phyloP scores from a whole-genome alignment of 176 grass and related monocot genomes.

The Eremochloa ophiuroides region DNA sequence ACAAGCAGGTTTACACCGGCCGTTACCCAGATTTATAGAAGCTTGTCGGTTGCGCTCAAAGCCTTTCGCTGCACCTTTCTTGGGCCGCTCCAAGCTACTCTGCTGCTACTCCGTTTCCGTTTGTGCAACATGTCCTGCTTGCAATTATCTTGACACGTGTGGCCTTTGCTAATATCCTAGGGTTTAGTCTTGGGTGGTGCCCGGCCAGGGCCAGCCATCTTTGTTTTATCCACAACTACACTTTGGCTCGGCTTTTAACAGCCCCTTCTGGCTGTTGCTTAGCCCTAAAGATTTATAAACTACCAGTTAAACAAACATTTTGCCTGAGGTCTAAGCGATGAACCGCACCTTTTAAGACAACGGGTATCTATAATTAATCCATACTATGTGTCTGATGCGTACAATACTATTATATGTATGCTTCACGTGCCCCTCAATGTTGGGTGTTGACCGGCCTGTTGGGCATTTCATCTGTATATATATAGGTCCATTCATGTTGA shows the following conservation, averaged over 20 bases:
- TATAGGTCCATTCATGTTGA: too few relatives aligned
- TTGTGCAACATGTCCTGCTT: neutral
- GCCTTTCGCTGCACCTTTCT: neutral
- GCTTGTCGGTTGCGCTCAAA: neutral
- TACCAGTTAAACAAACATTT: neutral
- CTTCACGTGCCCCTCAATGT: neutral
- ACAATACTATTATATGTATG: neutral
- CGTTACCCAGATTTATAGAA: too few relatives aligned
- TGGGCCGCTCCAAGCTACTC: neutral
- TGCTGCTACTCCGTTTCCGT: neutral
- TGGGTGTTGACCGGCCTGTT: neutral
- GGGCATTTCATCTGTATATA: neutral
- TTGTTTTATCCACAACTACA: neutral
- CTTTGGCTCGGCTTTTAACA: slow-evolving; percentile 17
- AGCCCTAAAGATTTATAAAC: neutral
- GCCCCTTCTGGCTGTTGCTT: neutral
- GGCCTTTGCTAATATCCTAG: neutral
- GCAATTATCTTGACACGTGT: neutral
- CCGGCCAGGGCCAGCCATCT: neutral
- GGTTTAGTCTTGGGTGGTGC: neutral
- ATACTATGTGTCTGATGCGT: neutral
- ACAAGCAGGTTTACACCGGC: too few relatives aligned
- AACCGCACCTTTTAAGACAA: slow-evolving; percentile 1
- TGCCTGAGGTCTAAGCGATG: slow-evolving; percentile 7
- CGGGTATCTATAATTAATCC: neutral